Percentiles rank a stretch among this genome's conserved stretches.
phyloP scores from a whole-genome alignment of 2,329 filamentous ascomycete genomes.

The Penicillium sclerotiorum region DNA sequence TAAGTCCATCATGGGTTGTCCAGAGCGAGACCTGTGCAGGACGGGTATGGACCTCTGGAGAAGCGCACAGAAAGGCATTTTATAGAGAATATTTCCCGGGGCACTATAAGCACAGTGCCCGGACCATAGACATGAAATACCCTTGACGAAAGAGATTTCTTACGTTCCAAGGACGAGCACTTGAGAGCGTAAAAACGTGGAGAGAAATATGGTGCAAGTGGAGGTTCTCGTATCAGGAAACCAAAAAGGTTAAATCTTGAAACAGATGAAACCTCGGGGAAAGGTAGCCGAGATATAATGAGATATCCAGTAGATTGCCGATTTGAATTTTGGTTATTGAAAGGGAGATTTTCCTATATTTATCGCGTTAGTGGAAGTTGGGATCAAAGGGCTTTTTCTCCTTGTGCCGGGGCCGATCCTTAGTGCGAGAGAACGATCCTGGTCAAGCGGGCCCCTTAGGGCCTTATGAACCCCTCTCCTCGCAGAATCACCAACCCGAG shows the following conservation, averaged over 20 bases:
- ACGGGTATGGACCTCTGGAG: constrained; percentile 9
- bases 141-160: neutral
- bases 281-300: neutral
- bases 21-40: neutral
- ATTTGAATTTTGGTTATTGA: neutral
- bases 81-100: neutral
- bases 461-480: constrained; percentile 2
- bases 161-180: neutral
- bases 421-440: neutral
- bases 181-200: neutral
- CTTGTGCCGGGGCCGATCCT: neutral
- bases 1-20: constrained; percentile 30
- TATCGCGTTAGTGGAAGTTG: neutral
- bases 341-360: neutral
- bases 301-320: too few relatives aligned
- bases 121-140: neutral
- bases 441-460: neutral
- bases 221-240: neutral
- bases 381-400: neutral
- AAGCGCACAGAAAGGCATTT: constrained; percentile 14
- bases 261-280: neutral
- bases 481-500: neutral
- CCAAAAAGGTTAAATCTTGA: neutral
- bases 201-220: too few relatives aligned
- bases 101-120: neutral